phyloP scores from a whole-genome alignment of 345 rosid genomes.

The Psidium friedrichsthalianum region DNA sequence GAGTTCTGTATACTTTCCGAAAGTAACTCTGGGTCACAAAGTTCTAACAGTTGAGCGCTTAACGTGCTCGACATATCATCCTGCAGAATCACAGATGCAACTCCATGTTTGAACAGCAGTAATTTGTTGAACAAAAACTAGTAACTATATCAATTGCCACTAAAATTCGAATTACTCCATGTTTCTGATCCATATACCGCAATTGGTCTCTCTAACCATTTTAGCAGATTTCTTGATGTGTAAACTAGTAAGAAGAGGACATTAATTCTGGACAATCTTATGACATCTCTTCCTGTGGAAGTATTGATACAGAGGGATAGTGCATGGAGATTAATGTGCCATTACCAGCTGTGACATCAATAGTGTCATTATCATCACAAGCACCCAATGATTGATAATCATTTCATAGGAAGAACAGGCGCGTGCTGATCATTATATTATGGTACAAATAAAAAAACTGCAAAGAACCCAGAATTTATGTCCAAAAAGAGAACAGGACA shows the following conservation, averaged over 20 bases:
- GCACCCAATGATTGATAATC: not conserved
- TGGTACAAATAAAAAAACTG: not conserved
- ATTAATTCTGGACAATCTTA: not conserved
- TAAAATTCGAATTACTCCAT: not conserved
- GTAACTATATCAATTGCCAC: not conserved
- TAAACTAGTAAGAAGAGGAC: not conserved
- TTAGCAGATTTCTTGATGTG: not conserved
- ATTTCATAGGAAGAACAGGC: not conserved
- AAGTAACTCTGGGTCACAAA: slow-evolving; percentile 50
- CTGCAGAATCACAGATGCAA: slow-evolving; percentile 22
- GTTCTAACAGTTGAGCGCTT: slow-evolving; percentile 51
- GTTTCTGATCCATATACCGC: not conserved
- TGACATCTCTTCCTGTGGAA: not conserved
- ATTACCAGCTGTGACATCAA: not conserved
- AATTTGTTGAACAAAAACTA: not conserved
- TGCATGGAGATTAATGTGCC: not conserved
- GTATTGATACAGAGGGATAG: not conserved
- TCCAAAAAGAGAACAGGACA: not conserved
- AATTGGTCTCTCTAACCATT: not conserved
- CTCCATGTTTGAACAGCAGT: not conserved
- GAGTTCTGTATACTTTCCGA: slow-evolving; percentile 62
- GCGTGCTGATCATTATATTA: not conserved
- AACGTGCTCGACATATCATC: slow-evolving; percentile 73
- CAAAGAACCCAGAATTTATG: not conserved
- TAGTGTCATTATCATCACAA: not conserved